Base-by-base conservation (phyloP, 176 grass and related monocot genomes). In the sorghum (Sorghum bicolor) region DNA sequence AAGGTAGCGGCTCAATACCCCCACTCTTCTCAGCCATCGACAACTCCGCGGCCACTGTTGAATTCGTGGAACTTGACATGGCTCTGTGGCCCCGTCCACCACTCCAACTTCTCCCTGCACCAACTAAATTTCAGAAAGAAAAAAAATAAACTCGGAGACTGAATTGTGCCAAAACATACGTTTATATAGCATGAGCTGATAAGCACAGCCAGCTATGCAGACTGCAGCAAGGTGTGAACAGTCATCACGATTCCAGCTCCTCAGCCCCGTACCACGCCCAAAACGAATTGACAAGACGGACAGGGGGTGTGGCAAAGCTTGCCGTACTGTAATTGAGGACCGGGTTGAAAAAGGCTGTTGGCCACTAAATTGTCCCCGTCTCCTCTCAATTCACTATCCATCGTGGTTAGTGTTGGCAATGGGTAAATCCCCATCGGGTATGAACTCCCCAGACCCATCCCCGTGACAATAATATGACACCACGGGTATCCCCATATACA, bases 31-130 rank as follows among this genome's bases (percentile, higher is more conserved):
- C 77, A 19, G 74, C 53, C 36, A 84, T 39, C 1, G 41, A 57
- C 48, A 89, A 41, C 61, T 78, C 34, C 0, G 19, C 38, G 33
- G 81, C 26, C 16, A 58, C 58, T 24, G 82, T 85, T 8, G 90
- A 83, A 38, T 84, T 84, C 1, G 62, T 67, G 25, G 55, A 77
- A 20, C 32, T 77, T 19, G 87, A 90, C 82, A 98, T 91, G 6
- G 72, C 28, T 86, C 79, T 93, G 48, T 37, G 64, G 33, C 37
- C 74, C 11, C 57, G 33, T 48, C 25, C 67, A 41, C 58, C 74
- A 61, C 67, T 50, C 2, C 2, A n/a, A 2, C 72, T 79, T 30
- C n/a, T 45, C n/a, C 60, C 79, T 60, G 67, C 29, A 68, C 34
- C 44, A 15, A 4, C 15, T 0, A 67, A 24, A 58, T 11, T 58